Base-by-base conservation (phyloP, 1,284 basidiomycete genomes). In the Somion occarium region DNA sequence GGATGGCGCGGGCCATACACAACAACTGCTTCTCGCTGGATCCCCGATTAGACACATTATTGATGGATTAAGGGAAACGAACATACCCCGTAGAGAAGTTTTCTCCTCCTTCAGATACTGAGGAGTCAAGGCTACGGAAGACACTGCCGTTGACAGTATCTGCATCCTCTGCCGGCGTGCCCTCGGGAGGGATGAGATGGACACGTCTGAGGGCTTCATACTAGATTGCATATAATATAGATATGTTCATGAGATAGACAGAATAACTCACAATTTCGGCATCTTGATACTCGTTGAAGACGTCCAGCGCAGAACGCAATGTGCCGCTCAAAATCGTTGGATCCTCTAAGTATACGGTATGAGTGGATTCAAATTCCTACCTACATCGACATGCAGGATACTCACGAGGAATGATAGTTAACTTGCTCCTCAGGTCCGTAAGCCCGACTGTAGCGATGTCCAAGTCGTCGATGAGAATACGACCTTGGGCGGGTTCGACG, bases 381-480 rank as follows among this genome's bases (percentile, higher is more conserved):
- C 39, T 41, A 41, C 7, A 7, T 23, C 12, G n/a, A 45, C n/a
- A 20, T 11, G n/a, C n/a, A 38, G 43, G 25, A n/a, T 4, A 70
- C 82, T 60, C 56, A 89, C 83, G 95, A 58, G 96, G 94, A 52
- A 99, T 98, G 65, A 99, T 96, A 2, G 93, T 95, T 53, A 96
- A 74, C 52, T 74, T 81, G 66, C 83, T 82, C 39, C 96, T 80
- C 50, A 99, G 76, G 66, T 96, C 93, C 0, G 88, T 87, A 30
- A 97, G 72, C n/a, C 93, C 93, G 54, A 98, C 82, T 58, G 80
- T 79, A 34, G 89, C 74, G 50, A 94, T 94, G 60, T 97, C 91
- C 22, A 95, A 60, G n/a, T 80, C 91, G 68, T 98, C 96, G 46
- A 99, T 82, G 19, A 85, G 51, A 52, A 99, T 98, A 3, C 74